Evolutionary conservation across 1,284 basidiomycete genomes (phyloP), one percentile per base, ranked within the genome.

Genomic region (Schizopora paradoxa): DNA sequence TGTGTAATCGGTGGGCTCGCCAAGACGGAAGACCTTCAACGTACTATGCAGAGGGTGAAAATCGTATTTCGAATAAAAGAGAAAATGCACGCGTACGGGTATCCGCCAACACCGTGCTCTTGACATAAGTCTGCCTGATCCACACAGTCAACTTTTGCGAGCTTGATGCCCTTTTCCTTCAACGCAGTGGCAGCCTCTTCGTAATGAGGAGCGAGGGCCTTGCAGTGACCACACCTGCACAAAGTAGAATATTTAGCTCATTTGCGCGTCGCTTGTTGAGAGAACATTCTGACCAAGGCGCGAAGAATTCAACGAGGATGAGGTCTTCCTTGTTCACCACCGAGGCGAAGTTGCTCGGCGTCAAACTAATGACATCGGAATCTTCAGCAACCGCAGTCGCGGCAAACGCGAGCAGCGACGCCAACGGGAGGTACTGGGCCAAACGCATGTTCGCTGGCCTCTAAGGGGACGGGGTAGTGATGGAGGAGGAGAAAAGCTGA

Each of bases 131-230:
- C 88, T 18, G 84, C 79, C 58, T 94, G 72, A 53, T 89, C 88
- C 41, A 94, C 92, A 67, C 92, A 97, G 72, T 96, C 92, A 49
- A 93, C 91, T 68, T 99, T 97, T 56, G 93, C 94, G 45, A 99
- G 70, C 68, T 89, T 89, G 72, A 99, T 92, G 65, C 74, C 73
- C 63, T 82, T 86, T 54, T 86, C 85, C 70, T 95, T 94, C 63
- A 99, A 82, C 41, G 81, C 73, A 14, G 91, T 95, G 2, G 96
- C 93, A 11, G 96, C 95, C 66, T 92, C 89, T 67, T 97, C 94
- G 63, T 98, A 99, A 60, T 99, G 82, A 51, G 90, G 91, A 21
- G 90, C 91, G 41, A 94, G 76, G 41, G 88, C 85, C 65, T 94
- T 92, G 75, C 91, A 95, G 72, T 92, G 89, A 36, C 89, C 89